A percentile compares a stretch with the other conserved stretches of the same genome.
Evolutionary conservation across 1,139 yeast species (phyloP).

Genomic region (Casaregolazyma lundiana): DNA sequence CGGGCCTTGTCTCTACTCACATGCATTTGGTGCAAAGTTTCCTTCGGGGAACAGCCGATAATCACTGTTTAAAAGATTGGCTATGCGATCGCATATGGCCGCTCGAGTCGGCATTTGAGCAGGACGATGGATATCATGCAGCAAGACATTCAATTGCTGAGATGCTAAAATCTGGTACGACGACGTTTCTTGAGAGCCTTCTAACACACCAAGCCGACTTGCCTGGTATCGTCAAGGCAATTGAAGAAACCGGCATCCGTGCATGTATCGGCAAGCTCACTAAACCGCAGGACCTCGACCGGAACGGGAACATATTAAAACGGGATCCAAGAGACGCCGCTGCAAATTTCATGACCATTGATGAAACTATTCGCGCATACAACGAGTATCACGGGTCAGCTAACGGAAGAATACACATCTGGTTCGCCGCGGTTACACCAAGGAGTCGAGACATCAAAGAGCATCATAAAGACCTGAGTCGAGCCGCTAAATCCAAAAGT

Average conservation of each 20-base stretch:
- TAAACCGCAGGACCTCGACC: conserved; percentile 23
- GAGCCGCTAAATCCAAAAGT: conserved; percentile 8
- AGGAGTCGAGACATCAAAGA: too few relatives aligned
- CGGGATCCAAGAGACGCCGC: conserved; percentile 22
- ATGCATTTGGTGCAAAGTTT: conserved; percentile 11
- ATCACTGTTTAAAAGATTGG: conserved; percentile 8
- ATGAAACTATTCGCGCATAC: conserved; percentile 24
- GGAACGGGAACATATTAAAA: too few relatives aligned
- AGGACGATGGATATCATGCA: conserved; percentile 12
- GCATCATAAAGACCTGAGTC: conserved; percentile 7
- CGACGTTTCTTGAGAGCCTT: conserved; percentile 11
- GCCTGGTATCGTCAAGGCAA: conserved; percentile 9
- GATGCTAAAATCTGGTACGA: conserved; percentile 14
- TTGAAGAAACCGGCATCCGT: conserved; percentile 12
- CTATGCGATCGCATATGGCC: conserved; percentile 13
- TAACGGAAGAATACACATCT: conserved; percentile 13
- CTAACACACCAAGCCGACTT: conserved; percentile 10
- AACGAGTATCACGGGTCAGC: conserved; percentile 10
- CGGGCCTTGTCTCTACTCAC: conserved; percentile 11
- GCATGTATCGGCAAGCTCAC: conserved; percentile 12
- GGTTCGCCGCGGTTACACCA: conserved; percentile 16
- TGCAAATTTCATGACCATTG: conserved; percentile 21
- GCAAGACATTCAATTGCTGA: conserved; percentile 12
- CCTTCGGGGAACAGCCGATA: conserved; percentile 12
- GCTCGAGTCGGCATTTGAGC: conserved; percentile 8